Evolutionary conservation across 2,329 filamentous ascomycete species (phyloP).

Genomic region (Cytospora mali): DNA sequence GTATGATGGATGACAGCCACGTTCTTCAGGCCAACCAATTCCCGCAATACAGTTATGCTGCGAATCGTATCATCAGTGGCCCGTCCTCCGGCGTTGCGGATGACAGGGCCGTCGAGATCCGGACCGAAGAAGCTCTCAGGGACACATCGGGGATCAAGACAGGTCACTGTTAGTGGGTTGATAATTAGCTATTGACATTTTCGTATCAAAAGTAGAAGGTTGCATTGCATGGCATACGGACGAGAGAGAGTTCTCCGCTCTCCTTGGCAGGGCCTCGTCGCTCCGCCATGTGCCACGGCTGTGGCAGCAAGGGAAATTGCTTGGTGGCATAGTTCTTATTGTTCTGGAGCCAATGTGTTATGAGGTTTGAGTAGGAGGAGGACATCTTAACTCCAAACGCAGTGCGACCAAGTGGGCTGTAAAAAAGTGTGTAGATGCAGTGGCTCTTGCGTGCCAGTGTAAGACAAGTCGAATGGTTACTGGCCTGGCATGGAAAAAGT

Average conservation of each 20-base stretch:
- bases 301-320: conserved; percentile 8
- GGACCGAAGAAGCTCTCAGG: conserved; percentile 25
- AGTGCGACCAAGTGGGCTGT: background rate
- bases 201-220: too few relatives aligned
- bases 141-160: conserved; percentile 23
- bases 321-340: conserved; percentile 19
- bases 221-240: background rate
- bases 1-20: conserved; percentile 20
- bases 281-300: conserved; percentile 21
- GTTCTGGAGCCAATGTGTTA: conserved; percentile 20
- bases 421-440: too few relatives aligned
- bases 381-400: conserved; percentile 1
- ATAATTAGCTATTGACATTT: background rate
- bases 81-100: conserved; percentile 22
- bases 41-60: conserved; percentile 11
- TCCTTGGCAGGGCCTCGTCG: conserved; percentile 8
- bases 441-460: too few relatives aligned
- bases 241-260: conserved; percentile 8
- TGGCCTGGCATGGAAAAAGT: too few relatives aligned
- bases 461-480: too few relatives aligned
- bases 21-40: conserved; percentile 12
- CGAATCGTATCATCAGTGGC: conserved; percentile 22
- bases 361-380: background rate
- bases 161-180: conserved; percentile 8
- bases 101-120: conserved; percentile 7